phyloP scores from a whole-genome alignment of 495 filamentous ascomycete genomes.

The Hyaloscypha finlandica region DNA sequence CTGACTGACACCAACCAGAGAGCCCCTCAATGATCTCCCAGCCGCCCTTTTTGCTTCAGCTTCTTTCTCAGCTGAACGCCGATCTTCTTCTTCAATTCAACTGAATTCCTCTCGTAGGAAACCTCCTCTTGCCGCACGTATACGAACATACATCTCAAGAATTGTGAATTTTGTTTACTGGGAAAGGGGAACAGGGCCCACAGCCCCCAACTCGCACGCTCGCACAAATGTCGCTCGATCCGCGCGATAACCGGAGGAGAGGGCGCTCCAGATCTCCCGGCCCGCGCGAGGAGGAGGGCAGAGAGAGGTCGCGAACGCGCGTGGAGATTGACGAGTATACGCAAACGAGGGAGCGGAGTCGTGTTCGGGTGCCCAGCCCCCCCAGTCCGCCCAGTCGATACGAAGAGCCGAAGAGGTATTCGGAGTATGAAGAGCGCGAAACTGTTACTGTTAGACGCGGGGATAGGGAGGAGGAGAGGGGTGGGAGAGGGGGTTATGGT shows the following conservation, averaged over 20 bases:
- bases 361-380: slow-evolving; percentile 8
- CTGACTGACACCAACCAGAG: background rate
- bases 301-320: slow-evolving; percentile 23
- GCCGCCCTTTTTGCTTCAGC: background rate
- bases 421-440: slow-evolving; percentile 29
- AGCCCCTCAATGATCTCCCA: background rate
- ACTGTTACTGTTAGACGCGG: slow-evolving; percentile 11
- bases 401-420: slow-evolving; percentile 9
- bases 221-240: slow-evolving; percentile 32
- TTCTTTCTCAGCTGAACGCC: background rate
- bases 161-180: background rate
- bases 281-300: slow-evolving; percentile 28
- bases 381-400: slow-evolving; percentile 17
- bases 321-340: slow-evolving; percentile 3
- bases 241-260: slow-evolving; percentile 17
- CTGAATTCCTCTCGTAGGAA: too few species aligned
- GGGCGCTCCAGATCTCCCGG: slow-evolving; percentile 35
- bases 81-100: background rate
- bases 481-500: slow-evolving; percentile 20
- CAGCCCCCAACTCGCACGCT: background rate
- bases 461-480: slow-evolving; percentile 20
- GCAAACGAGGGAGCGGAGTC: slow-evolving; percentile 10
- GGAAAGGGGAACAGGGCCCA: too few species aligned
- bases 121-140: too few species aligned
- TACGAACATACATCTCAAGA: background rate